These are phyloP conservation scores for Metrosideros polymorpha DNA, from an alignment of 441 rosid species.

Conservation along the genomic window DNA sequence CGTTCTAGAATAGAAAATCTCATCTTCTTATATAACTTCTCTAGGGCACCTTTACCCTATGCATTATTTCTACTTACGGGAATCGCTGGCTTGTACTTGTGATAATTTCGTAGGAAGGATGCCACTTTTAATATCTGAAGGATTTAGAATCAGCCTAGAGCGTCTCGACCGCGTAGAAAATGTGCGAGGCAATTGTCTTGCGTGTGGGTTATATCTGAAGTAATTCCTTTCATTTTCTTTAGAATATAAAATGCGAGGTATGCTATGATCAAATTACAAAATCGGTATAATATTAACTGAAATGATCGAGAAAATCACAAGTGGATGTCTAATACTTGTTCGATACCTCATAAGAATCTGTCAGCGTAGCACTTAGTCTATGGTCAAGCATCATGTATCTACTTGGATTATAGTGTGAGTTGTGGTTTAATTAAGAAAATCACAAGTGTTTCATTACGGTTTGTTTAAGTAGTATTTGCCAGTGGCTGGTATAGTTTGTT, in stretches of 20 bases:
- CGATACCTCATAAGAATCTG: not conserved
- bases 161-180: not conserved
- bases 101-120: not conserved
- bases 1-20: not conserved
- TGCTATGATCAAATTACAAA: not conserved
- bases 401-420: not conserved
- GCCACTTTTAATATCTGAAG: not conserved
- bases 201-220: not conserved
- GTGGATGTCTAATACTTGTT: not conserved
- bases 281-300: not conserved
- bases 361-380: not conserved
- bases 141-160: not conserved
- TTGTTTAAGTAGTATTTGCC: not conserved
- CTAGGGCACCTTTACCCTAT: not conserved
- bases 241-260: not conserved
- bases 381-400: not conserved
- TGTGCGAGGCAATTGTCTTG: not conserved
- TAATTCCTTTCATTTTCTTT: not conserved
- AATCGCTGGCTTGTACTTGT: not conserved
- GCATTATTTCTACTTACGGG: not conserved
- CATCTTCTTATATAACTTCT: not conserved
- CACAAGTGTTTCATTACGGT: not conserved
- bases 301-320: not conserved
- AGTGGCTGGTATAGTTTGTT: not conserved
- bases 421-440: not conserved